Conservation (phyloP, 768 basidiomycete species). For the Leucosporidium scottii region DNA sequence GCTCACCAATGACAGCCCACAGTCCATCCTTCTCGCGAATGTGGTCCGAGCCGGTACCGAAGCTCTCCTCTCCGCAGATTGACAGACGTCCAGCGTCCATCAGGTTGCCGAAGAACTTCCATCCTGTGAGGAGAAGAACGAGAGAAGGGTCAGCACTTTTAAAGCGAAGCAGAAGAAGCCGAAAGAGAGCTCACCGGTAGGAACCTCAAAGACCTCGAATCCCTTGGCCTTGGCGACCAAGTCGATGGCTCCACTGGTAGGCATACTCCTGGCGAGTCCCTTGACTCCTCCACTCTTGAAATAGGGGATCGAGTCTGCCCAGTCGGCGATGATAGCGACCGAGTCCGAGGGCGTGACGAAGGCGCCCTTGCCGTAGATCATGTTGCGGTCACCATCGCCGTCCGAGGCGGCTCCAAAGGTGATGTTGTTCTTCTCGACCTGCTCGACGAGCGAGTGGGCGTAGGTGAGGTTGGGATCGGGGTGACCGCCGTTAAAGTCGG, state of each 20-base stretch:
- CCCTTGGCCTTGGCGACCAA: slow-evolving; percentile 90
- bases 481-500: slow-evolving; percentile 95
- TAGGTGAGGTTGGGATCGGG: slow-evolving; percentile 98
- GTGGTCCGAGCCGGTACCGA: slow-evolving; percentile 99
- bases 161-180: no score
- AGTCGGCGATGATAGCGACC: slow-evolving; percentile 97
- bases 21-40: slow-evolving; percentile 99
- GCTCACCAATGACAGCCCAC: slow-evolving; percentile 89
- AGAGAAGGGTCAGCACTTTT: not conserved
- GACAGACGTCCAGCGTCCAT: slow-evolving; percentile 98
- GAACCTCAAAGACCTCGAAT: slow-evolving; percentile 88
- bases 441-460: slow-evolving; percentile 86
- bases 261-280: slow-evolving; percentile 94
- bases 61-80: slow-evolving; percentile 98
- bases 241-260: slow-evolving; percentile 93
- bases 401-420: slow-evolving; percentile 93
- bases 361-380: slow-evolving; percentile 97
- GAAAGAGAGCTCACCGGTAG: slow-evolving; percentile 60
- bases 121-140: slow-evolving; percentile 54
- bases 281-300: slow-evolving; percentile 88
- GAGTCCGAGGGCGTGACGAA: slow-evolving; percentile 98
- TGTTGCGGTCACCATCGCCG: slow-evolving; percentile 96
- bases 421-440: slow-evolving; percentile 76
- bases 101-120: slow-evolving; percentile 99
- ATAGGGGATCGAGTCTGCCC: slow-evolving; percentile 82